Conservation (phyloP, 2,329 filamentous ascomycete genomes). For the Colletotrichum sp. region DNA sequence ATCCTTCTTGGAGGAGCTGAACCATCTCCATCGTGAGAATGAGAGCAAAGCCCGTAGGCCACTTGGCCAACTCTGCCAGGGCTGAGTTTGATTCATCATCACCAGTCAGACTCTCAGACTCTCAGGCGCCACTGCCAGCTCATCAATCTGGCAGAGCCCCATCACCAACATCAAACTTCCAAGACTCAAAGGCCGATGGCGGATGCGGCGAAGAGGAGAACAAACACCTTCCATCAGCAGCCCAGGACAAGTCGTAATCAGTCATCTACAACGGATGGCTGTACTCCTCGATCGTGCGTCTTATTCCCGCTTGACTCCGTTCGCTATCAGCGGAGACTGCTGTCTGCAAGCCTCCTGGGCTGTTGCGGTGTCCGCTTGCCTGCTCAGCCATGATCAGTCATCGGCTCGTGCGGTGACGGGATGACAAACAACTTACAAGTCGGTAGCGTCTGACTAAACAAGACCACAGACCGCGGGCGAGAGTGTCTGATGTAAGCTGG, state of each 20-base stretch:
- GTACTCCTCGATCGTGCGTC: not conserved
- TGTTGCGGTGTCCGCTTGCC: not conserved
- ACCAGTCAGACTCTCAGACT: not conserved
- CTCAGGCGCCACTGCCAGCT: not conserved
- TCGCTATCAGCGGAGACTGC: slow-evolving; percentile 1
- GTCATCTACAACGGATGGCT: not conserved
- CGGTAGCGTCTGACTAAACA: not conserved
- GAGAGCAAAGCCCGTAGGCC: not conserved
- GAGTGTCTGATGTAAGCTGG: not conserved
- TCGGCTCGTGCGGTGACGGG: not conserved
- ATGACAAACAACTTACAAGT: not conserved
- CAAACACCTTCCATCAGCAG: not conserved
- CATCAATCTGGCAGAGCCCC: not conserved
- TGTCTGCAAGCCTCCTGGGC: not conserved
- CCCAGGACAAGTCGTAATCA: not conserved
- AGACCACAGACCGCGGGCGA: not conserved
- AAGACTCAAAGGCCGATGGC: not conserved
- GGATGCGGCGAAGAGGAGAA: not conserved
- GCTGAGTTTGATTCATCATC: not conserved
- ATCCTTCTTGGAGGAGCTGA: not conserved
- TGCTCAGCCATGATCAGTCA: not conserved
- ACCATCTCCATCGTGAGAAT: not conserved
- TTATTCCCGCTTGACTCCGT: not conserved
- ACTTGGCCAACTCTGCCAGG: not conserved
- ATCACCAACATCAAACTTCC: not conserved